A percentile compares a stretch with the other conserved stretches of the same genome.
These are phyloP conservation scores for Oidium heveae DNA, from an alignment of 2,329 filamentous ascomycete genomes.

Conservation along the genomic window DNA sequence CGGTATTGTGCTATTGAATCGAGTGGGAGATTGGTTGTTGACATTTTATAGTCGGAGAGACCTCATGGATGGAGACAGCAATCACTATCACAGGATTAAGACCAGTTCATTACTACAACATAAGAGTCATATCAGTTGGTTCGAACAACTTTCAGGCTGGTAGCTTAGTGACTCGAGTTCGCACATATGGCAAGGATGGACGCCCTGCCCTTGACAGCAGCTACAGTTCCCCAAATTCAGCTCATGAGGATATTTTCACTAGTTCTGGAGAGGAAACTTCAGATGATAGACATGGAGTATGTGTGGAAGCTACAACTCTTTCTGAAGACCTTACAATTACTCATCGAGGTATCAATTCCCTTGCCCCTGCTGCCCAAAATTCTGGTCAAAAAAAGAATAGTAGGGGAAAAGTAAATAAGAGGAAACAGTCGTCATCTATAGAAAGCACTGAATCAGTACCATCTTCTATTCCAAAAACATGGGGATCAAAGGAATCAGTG, in stretches of 20 bases:
- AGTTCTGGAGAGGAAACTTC: constrained; percentile 23
- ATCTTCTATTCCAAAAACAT: background rate
- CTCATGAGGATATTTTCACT: constrained; percentile 23
- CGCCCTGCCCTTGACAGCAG: constrained; percentile 32
- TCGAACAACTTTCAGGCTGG: constrained; percentile 80
- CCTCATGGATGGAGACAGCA: constrained; percentile 56
- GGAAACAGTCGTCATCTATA: constrained; percentile 51
- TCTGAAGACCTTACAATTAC: constrained; percentile 35
- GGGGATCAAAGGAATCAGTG: constrained; percentile 32
- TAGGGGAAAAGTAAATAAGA: constrained; percentile 21
- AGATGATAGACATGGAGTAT: constrained; percentile 21
- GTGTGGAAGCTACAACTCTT: constrained; percentile 34
- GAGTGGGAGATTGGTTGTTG: constrained; percentile 4
- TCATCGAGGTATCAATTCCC: constrained; percentile 37
- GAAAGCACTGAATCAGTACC: constrained; percentile 12
- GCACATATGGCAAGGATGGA: constrained; percentile 44
- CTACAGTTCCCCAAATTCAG: constrained; percentile 29
- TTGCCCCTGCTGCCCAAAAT: constrained; percentile 21
- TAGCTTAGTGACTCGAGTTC: constrained; percentile 61
- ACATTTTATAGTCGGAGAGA: constrained; percentile 46
- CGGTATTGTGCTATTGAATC: constrained; percentile 23
- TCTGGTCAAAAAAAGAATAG: constrained; percentile 35
- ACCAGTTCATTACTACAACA: constrained; percentile 74
- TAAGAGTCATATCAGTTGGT: constrained; percentile 78
- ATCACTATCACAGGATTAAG: constrained; percentile 74